These are phyloP conservation scores for Penicillium angulare DNA, from an alignment of 495 filamentous ascomycete species.

Conservation along the genomic window DNA sequence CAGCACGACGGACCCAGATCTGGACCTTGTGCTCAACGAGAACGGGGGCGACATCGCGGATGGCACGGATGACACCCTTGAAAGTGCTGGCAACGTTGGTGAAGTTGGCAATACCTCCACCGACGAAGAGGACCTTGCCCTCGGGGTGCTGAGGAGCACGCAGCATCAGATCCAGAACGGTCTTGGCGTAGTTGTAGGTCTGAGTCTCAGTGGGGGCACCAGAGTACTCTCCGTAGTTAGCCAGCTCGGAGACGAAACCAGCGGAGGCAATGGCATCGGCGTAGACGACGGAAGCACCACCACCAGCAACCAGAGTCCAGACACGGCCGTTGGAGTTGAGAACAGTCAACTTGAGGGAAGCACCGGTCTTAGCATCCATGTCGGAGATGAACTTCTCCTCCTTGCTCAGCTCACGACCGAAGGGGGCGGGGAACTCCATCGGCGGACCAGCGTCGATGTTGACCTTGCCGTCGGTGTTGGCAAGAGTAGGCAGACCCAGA, in stretches of 20 bases:
- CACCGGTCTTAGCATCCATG: conserved; percentile 98
- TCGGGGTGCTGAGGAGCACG: conserved; percentile 80
- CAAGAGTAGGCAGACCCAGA: conserved; percentile 67
- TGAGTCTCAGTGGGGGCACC: conserved; percentile 97
- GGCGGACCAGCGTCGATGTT: conserved; percentile 95
- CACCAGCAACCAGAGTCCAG: conserved; percentile 98
- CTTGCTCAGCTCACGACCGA: conserved; percentile 96
- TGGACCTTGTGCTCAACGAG: conserved; percentile 96
- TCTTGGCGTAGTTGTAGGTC: conserved; percentile 96
- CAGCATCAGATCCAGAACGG: conserved; percentile 96
- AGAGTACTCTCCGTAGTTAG: conserved; percentile 99
- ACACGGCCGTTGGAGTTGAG: conserved; percentile 88
- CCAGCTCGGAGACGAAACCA: conserved; percentile 92
- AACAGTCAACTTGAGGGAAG: conserved; percentile 96
- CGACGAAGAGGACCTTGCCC: conserved; percentile 98
- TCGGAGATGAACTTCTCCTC: conserved; percentile 99
- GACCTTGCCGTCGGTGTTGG: conserved; percentile 67
- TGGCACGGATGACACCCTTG: conserved; percentile 98
- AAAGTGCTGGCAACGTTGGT: conserved; percentile 96
- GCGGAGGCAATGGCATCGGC: conserved; percentile 97
- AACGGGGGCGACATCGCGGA: conserved; percentile 82
- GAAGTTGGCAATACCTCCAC: conserved; percentile 99
- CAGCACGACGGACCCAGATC: conserved; percentile 99
- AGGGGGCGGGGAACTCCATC: conserved; percentile 98
- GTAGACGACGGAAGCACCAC: conserved; percentile 98